Evolutionary conservation across 805 yeast genomes (phyloP), one percentile per base, ranked within the genome.

Genomic region (Yarrowia yakushimensis): DNA sequence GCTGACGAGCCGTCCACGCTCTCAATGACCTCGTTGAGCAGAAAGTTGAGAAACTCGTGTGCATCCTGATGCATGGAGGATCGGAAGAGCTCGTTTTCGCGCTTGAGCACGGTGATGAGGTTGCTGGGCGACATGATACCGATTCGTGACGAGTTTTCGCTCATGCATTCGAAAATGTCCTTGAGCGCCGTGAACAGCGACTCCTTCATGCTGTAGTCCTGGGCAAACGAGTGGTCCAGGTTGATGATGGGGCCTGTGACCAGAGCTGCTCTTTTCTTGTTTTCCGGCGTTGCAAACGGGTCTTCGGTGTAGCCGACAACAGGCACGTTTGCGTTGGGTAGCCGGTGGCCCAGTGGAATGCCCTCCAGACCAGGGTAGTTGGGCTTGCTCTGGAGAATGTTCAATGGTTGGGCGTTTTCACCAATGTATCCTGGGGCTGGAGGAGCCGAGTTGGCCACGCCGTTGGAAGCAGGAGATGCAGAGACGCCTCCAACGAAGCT

Each of bases 1-100:
- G 46, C 36, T 18, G 48, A 48, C 13, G 41, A 25, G 42, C 63
- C 60, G 60, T 78, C 81, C 27, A 80, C 74, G 27, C 71, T 67
- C 67, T 79, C 74, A 55, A 88, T 77, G 17, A 87, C 79, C 66
- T 88, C 91, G 73, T 94, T 94, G 60, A 94, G 77, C 67, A 92
- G 72, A 70, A 88, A 92, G 72, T 92, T 93, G 71, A 92, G 80
- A 73, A 94, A 94, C 75, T 94, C 99, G 74, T 94, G 99, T 5
- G 98, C 97, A 77, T 94, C 99, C 72, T 94, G 99, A 72, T 94
- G 99, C 97, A 91, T 92, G 43, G 88, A 85, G 63, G 90, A 86
- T 65, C 96, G 79, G 73, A 94, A 94, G 69, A 93, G 77, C 68
- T 85, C 88, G 71, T 93, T 94, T 67, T 89, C 92, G 63, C 82